A percentile compares a stretch with the other conserved stretches of the same genome.
Conservation (phyloP, 306 rosid species). For the Leucaena leucocephala region DNA sequence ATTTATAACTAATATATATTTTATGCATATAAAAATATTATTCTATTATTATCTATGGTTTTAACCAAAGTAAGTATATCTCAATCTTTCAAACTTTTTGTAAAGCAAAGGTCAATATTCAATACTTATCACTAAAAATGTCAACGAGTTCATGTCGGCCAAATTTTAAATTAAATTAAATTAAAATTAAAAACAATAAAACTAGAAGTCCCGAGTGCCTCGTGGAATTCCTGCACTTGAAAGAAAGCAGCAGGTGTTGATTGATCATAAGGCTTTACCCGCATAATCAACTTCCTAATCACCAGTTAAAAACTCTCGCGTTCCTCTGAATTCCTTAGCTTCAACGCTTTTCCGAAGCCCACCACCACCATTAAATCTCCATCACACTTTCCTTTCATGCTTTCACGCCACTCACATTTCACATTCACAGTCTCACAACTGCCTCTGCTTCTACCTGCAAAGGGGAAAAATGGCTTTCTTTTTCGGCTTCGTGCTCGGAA, state of each 20-base stretch:
- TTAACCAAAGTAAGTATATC: too few species aligned
- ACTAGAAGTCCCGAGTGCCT: neutral
- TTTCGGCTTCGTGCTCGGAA: slow-evolving; percentile 68
- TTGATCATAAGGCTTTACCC: neutral
- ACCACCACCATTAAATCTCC: neutral
- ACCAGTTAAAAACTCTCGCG: neutral
- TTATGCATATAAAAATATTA: too few species aligned
- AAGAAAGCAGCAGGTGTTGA: neutral
- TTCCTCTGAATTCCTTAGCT: neutral
- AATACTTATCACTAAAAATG: neutral
- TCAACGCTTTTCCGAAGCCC: neutral
- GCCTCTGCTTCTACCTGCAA: neutral
- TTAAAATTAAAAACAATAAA: neutral
- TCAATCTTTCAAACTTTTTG: neutral
- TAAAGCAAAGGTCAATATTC: neutral
- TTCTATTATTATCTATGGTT: too few species aligned
- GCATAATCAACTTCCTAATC: neutral
- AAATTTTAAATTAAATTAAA: neutral
- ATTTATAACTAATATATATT: too few species aligned
- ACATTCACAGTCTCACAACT: neutral
- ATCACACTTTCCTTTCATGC: neutral
- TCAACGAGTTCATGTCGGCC: neutral
- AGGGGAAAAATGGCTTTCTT: slow-evolving; percentile 65
- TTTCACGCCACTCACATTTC: neutral
- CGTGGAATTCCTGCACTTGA: neutral